phyloP scores from a whole-genome alignment of 1,139 yeast species.

The Taiozyma sp. region DNA sequence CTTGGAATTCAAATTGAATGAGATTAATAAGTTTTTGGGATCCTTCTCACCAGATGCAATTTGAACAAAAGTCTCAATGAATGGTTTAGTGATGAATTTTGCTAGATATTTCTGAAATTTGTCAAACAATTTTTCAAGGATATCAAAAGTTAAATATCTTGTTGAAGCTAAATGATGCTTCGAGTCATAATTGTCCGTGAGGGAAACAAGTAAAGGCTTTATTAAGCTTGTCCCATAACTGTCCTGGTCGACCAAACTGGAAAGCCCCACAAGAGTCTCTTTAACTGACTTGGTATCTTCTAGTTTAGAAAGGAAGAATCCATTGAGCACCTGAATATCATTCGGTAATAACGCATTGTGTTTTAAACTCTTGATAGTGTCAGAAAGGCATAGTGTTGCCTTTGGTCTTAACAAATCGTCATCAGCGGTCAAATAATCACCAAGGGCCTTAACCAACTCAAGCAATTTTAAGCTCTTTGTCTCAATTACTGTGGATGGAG shows the following conservation, averaged over 20 bases:
- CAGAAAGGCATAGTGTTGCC: constrained; percentile 57
- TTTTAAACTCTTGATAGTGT: constrained; percentile 39
- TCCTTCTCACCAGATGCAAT: constrained; percentile 89
- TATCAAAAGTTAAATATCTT: constrained; percentile 54
- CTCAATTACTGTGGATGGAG: constrained; percentile 26
- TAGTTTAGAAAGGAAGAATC: constrained; percentile 60
- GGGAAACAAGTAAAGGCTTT: constrained; percentile 34
- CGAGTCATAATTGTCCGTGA: constrained; percentile 52
- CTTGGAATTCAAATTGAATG: constrained; percentile 53
- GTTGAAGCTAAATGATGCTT: constrained; percentile 60
- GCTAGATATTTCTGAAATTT: constrained; percentile 21
- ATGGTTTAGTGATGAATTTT: constrained; percentile 31
- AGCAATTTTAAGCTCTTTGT: constrained; percentile 40
- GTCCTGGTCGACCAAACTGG: constrained; percentile 45
- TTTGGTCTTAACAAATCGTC: constrained; percentile 46
- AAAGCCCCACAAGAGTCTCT: constrained; percentile 52
- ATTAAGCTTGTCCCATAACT: constrained; percentile 33
- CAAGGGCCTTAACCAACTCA: constrained; percentile 50
- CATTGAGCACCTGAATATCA: constrained; percentile 64
- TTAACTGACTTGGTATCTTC: constrained; percentile 56
- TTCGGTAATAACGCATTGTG: constrained; percentile 43
- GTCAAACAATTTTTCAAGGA: constrained; percentile 37
- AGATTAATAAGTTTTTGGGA: constrained; percentile 75
- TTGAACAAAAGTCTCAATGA: constrained; percentile 54
- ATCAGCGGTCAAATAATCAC: constrained; percentile 64